Conservation (phyloP, 2,329 filamentous ascomycete genomes). For the Lachnellula cervina region DNA sequence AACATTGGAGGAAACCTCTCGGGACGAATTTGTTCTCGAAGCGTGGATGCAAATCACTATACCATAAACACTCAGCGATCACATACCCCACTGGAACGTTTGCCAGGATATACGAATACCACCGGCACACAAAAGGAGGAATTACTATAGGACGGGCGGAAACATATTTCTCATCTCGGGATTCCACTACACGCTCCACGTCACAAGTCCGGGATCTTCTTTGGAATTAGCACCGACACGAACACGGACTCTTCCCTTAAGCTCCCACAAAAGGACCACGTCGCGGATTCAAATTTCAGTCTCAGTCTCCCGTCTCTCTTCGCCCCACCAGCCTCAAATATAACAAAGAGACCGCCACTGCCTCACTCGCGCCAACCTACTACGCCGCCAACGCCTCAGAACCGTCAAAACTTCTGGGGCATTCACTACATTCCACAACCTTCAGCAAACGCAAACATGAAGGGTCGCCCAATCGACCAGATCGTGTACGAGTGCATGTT, state of each 20-base stretch:
- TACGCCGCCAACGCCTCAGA: not conserved
- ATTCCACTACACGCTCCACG: not conserved
- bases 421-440: slow-evolving; percentile 7
- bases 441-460: slow-evolving; percentile 48
- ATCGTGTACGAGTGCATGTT: slow-evolving; percentile 72
- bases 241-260: not conserved
- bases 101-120: not conserved
- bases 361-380: not conserved
- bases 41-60: not conserved
- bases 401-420: not conserved
- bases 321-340: not conserved
- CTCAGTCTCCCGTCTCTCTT: not conserved
- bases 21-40: not conserved
- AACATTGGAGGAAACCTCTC: not conserved
- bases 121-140: not conserved
- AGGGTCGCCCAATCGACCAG: slow-evolving; percentile 63
- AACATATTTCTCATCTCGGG: not conserved
- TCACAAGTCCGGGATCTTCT: not conserved
- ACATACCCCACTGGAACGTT: not conserved
- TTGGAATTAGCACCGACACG: not conserved
- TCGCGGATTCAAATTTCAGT: not conserved
- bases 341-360: not conserved
- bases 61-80: not conserved
- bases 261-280: not conserved
- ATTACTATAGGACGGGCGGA: not conserved